Conservation (phyloP, 345 rosid genomes). For the Camelina sativa region DNA sequence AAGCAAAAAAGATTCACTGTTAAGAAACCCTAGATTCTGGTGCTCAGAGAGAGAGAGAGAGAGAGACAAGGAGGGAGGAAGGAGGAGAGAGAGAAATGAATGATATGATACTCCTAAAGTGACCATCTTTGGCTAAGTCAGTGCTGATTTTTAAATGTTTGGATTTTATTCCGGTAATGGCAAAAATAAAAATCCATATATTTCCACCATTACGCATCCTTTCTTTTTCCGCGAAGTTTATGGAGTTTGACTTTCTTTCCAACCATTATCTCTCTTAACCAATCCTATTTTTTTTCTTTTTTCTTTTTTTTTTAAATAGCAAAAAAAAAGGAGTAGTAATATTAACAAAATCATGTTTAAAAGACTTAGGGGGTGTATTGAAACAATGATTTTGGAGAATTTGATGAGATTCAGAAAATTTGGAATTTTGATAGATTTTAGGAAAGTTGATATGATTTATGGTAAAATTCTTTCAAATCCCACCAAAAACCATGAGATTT, state of each 20-base stretch:
- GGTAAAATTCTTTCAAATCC: no score
- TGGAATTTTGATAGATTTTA: no score
- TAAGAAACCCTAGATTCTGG: constrained; percentile 49
- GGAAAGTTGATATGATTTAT: no score
- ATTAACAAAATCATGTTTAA: no score
- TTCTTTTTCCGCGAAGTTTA: constrained; percentile 38
- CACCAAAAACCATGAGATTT: no score
- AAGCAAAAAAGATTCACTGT: constrained; percentile 50
- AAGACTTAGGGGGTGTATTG: no score
- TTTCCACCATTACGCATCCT: constrained; percentile 33
- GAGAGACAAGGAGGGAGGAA: constrained; percentile 35
- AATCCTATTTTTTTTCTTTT: background rate
- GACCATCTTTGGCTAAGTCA: constrained; percentile 35
- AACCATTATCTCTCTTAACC: constrained; percentile 14
- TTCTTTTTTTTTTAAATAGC: background rate
- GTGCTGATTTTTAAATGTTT: constrained; percentile 35
- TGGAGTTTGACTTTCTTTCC: constrained; percentile 42
- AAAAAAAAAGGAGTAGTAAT: no score
- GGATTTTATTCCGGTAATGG: constrained; percentile 31
- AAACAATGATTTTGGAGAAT: no score
- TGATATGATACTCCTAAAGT: background rate
- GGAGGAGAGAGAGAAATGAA: constrained; percentile 9
- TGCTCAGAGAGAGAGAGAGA: constrained; percentile 28
- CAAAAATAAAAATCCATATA: background rate
- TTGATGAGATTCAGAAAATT: no score